Percentiles rank a stretch among this genome's conserved stretches.
Conservation (phyloP, 257 asterid genomes). For the Catharanthus roseus region DNA sequence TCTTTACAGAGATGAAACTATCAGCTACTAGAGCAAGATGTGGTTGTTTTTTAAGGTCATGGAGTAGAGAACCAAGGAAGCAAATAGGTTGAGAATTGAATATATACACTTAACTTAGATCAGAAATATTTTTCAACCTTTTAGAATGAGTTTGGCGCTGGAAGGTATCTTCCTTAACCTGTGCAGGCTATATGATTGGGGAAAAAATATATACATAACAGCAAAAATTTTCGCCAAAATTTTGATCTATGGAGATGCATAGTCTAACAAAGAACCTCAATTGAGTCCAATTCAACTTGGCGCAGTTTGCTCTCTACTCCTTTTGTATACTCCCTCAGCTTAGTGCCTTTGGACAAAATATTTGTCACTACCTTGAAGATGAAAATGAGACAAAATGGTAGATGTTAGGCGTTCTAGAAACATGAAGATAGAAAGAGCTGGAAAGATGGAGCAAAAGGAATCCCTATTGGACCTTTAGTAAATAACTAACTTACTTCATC, state of each 20-base stretch:
- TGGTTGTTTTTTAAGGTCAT: neutral
- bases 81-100: neutral
- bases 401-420: constrained; percentile 12
- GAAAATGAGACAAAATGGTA: constrained; percentile 3
- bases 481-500: constrained; percentile 61
- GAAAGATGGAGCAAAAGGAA: neutral
- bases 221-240: neutral
- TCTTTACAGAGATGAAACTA: neutral
- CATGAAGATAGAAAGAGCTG: constrained; percentile 1
- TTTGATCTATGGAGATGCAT: neutral
- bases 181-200: neutral
- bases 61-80: neutral
- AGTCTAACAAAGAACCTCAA: constrained; percentile 55
- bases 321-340: constrained; percentile 76
- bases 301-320: constrained; percentile 91
- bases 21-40: neutral
- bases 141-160: neutral
- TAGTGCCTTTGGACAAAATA: constrained; percentile 84
- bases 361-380: constrained; percentile 70
- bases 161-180: neutral
- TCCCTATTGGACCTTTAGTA: neutral
- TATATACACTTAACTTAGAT: neutral
- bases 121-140: neutral
- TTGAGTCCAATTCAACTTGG: constrained; percentile 82
- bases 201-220: neutral